Conservation (phyloP, 495 filamentous ascomycete genomes). For the Penicillium cataractarum region DNA sequence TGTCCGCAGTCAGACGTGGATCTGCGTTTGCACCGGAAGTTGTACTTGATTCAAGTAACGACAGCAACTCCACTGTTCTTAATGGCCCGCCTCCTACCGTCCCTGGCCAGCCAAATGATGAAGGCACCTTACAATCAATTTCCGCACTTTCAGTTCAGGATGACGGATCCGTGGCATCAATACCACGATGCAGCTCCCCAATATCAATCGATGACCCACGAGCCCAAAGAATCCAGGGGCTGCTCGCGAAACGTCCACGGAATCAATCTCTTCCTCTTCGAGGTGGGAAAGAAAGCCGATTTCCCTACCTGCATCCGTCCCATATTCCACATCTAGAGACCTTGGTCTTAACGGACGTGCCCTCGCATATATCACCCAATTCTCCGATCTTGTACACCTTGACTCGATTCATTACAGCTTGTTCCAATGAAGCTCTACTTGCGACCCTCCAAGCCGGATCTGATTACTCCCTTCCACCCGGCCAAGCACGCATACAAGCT, state of each 20-base stretch:
- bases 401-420: constrained; percentile 60
- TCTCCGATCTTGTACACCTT: constrained; percentile 52
- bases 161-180: background rate
- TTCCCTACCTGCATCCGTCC: constrained; percentile 57
- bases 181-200: constrained; percentile 31
- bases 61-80: constrained; percentile 9
- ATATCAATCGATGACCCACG: constrained; percentile 30
- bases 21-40: constrained; percentile 53
- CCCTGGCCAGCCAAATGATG: constrained; percentile 1
- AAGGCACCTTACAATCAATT: constrained; percentile 10
- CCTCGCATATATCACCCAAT: constrained; percentile 49
- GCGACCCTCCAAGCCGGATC: constrained; percentile 57
- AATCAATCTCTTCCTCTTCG: constrained; percentile 33
- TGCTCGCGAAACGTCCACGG: constrained; percentile 42
- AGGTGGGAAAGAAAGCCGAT: constrained; percentile 34
- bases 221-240: constrained; percentile 35
- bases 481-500: constrained; percentile 42
- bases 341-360: constrained; percentile 62
- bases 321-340: constrained; percentile 60
- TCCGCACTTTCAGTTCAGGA: constrained; percentile 3
- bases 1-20: constrained; percentile 37
- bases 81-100: constrained; percentile 16
- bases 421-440: constrained; percentile 60
- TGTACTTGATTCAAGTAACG: constrained; percentile 14
- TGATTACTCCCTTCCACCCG: constrained; percentile 55